Evolutionary conservation across 1,284 basidiomycete species (phyloP).

Genomic region (Ceratobasidium sp.): DNA sequence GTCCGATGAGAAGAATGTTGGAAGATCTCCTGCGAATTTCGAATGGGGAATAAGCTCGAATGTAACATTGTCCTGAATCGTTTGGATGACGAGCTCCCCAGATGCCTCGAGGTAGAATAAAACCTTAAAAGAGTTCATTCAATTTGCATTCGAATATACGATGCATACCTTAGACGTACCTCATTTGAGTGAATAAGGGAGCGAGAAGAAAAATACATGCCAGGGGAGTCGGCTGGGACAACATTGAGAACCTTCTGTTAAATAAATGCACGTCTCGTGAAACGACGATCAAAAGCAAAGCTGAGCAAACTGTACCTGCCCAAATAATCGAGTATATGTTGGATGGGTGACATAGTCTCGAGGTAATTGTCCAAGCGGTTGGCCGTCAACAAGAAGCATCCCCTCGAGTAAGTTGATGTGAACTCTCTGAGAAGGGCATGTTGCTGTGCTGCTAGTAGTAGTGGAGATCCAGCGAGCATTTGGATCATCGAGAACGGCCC

Average conservation of each 20-base stretch:
- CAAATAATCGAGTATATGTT: constrained; percentile 40
- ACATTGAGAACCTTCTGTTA: constrained; percentile 26
- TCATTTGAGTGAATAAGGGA: neutral
- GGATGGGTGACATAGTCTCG: constrained; percentile 34
- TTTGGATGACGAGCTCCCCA: neutral
- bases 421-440: neutral
- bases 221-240: neutral
- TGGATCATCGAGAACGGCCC: neutral
- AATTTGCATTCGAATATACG: too few species aligned
- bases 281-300: neutral
- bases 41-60: constrained; percentile 24
- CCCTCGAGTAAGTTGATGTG: constrained; percentile 39
- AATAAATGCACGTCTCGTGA: neutral
- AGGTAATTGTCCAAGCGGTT: constrained; percentile 40
- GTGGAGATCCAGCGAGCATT: neutral
- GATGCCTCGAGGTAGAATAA: too few species aligned
- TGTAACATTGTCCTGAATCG: neutral
- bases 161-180: too few species aligned
- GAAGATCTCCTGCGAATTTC: constrained; percentile 9
- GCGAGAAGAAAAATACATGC: constrained; percentile 6
- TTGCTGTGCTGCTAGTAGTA: neutral
- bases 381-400: constrained; percentile 39
- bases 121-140: too few species aligned
- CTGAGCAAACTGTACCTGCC: constrained; percentile 25
- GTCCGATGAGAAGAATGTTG: constrained; percentile 7